These are phyloP conservation scores for Silene conica DNA, from an alignment of 148 eudicot species.

Conservation along the genomic window DNA sequence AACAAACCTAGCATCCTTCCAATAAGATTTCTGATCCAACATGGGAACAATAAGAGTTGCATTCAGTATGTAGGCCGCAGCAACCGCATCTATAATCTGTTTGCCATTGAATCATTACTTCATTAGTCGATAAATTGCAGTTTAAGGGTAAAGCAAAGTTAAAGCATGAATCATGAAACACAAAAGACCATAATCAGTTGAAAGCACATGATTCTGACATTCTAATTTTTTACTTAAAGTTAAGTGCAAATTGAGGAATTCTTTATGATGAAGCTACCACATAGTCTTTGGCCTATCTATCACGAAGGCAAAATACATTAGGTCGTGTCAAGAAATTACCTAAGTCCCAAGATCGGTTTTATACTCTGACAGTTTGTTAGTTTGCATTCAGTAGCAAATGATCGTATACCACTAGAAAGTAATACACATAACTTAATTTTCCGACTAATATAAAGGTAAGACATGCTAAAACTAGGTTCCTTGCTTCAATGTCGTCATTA, in stretches of 20 bases:
- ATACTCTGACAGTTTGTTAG: too few species aligned
- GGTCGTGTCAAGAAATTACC: too few species aligned
- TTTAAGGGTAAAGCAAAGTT: conserved; percentile 4
- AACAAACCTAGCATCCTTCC: conserved; percentile 80
- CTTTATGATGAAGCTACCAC: conserved; percentile 9
- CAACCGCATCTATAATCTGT: conserved; percentile 90
- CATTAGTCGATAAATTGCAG: not conserved
- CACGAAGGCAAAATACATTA: too few species aligned
- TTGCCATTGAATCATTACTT: conserved; percentile 1
- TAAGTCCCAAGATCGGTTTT: too few species aligned
- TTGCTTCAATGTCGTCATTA: conserved; percentile 18
- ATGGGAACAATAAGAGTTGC: conserved; percentile 78
- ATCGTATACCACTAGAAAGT: not conserved
- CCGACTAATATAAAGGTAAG: not conserved
- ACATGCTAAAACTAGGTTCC: not conserved
- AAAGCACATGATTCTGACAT: not conserved
- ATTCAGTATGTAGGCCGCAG: conserved; percentile 69
- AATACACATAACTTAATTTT: not conserved
- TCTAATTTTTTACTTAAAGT: conserved; percentile 11
- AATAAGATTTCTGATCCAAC: conserved; percentile 73
- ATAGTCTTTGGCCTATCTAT: conserved; percentile 7
- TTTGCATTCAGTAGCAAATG: too few species aligned
- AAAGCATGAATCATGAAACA: conserved; percentile 1
- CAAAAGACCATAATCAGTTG: conserved; percentile 6
- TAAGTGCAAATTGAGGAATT: conserved; percentile 19